Conservation (phyloP, 2,329 filamentous ascomycete species). For the Botrytis byssoidea region DNA sequence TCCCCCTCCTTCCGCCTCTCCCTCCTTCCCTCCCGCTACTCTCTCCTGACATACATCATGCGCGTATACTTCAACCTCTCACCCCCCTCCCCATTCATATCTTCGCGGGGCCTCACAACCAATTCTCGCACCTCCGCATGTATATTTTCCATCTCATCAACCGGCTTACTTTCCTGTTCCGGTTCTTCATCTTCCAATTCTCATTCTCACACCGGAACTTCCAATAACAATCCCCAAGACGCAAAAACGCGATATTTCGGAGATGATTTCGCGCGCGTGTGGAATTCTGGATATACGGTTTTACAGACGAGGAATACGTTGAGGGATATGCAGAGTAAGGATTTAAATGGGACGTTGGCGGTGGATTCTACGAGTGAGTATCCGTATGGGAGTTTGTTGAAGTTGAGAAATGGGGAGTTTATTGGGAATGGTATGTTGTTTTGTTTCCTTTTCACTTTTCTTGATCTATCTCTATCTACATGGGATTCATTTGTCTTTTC, state of each 20-base stretch:
- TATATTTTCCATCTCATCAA: neutral
- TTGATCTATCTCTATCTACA: no score
- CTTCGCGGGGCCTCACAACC: neutral
- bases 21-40: slow-evolving; percentile 2
- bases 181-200: neutral
- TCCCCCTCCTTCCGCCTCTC: neutral
- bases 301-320: neutral
- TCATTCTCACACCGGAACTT: neutral
- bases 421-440: slow-evolving; percentile 11
- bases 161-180: neutral
- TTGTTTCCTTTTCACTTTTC: neutral
- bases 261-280: neutral
- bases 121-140: neutral
- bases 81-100: neutral
- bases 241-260: neutral
- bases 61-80: neutral
- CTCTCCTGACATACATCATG: neutral
- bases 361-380: slow-evolving; percentile 14
- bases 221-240: no score
- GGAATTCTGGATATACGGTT: neutral
- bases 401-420: neutral
- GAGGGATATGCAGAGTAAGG: neutral
- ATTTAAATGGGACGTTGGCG: neutral
- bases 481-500: no score
- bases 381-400: slow-evolving; percentile 10